Base-by-base conservation (phyloP, 371 early-diverging fungal species). In the Rhizomucor pusillus region DNA sequence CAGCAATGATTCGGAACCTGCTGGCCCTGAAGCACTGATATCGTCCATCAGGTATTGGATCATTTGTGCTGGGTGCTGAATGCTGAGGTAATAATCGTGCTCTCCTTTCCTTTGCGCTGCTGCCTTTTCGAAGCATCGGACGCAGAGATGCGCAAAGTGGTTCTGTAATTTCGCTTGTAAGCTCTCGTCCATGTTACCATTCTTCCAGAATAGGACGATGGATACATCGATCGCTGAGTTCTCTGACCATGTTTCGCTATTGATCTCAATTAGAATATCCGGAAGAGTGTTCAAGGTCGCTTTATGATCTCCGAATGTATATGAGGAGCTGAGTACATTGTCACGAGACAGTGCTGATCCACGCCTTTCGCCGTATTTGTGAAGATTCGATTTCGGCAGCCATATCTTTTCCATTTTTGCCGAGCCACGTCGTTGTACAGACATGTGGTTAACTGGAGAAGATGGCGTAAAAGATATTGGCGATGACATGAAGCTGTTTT, bases 61-160 rank as follows among this genome's bases (percentile, higher is more conserved):
- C 19, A 66, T 50, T 16, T 66, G 56, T 10, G 52, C 29, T 13
- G 67, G 65, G 41, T 73, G 67, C 0, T 63, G 24, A n/a, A 73
- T 59, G 11, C 66, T 43, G 18, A 66, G 49, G 10, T 50, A 19
- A 0, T 36, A 47, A 13, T 43, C 20, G 1, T 39, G n/a, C 4
- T 20, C 29, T 20, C 33, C 35, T 41, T 19, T 29, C 29, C 7
- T 14, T 49, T 14, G 35, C 39, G 25, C 16, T 39, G 53, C 13
- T 44, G 57, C 11, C 50, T 7, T 47, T 9, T 54, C 40, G 45
- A 56, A 64, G 39, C 65, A 74, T 5, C 60, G 66, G 9, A 74
- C 49, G 43, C 69, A 74, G 12, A 64, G 48, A 20, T 74, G 69
- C 19, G 66, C 65, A 52, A 66, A 74, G 20, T 50, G 62, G 19